Evolutionary conservation across 768 basidiomycete genomes (phyloP).

Genomic region (Coprinopsis strossmayeri): DNA sequence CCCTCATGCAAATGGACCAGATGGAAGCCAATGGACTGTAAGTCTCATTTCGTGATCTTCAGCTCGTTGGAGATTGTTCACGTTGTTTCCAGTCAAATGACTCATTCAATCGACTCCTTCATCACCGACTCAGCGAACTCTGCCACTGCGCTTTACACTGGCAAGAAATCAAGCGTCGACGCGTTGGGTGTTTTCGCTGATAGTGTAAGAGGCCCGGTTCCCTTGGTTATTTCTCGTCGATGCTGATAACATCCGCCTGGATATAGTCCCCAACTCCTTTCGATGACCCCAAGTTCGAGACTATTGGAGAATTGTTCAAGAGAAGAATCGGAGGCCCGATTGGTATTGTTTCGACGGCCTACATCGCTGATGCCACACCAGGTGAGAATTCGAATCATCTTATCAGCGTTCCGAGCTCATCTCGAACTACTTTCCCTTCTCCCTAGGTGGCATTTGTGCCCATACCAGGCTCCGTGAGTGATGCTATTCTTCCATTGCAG

Average conservation of each 20-base stretch:
- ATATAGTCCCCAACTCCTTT: conserved; percentile 31
- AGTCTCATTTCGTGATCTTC: conserved; percentile 11
- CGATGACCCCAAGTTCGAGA: conserved; percentile 39
- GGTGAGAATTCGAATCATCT: conserved; percentile 18
- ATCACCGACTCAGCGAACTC: conserved; percentile 45
- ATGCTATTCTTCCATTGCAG: background rate
- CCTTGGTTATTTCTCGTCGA: background rate
- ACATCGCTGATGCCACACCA: conserved; percentile 38
- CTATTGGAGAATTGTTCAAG: conserved; percentile 39
- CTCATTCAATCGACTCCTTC: conserved; percentile 39
- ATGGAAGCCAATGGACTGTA: conserved; percentile 40
- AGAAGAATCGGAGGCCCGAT: conserved; percentile 31
- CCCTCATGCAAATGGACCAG: conserved; percentile 42
- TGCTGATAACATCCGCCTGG: background rate
- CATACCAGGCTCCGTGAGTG: conserved; percentile 33
- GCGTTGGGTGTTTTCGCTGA: conserved; percentile 36
- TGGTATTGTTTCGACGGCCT: conserved; percentile 41
- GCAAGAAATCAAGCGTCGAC: conserved; percentile 37
- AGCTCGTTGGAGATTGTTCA: background rate
- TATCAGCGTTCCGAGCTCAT: background rate
- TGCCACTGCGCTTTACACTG: conserved; percentile 38
- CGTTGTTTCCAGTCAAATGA: conserved; percentile 32
- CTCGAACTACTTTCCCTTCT: background rate
- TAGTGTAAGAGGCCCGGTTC: too few relatives aligned
- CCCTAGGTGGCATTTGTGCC: conserved; percentile 31